Conservation (phyloP, 2,329 filamentous ascomycete species). For the Alternaria infectoria region DNA sequence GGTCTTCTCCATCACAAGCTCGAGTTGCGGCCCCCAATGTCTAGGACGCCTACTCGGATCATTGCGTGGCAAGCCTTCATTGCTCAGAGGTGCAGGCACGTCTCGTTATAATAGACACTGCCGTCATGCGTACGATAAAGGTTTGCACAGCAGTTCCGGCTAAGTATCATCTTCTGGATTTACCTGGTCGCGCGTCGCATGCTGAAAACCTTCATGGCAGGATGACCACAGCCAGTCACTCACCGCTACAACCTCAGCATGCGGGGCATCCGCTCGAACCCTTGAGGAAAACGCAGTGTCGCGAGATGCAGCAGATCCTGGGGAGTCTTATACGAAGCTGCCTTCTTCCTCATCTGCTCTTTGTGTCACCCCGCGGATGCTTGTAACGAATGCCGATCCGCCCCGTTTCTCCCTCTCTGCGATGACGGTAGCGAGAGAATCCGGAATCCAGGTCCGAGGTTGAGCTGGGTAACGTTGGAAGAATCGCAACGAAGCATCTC, state of each 20-base stretch:
- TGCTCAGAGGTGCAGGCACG: slow-evolving; percentile 11
- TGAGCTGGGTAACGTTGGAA: slow-evolving; percentile 36
- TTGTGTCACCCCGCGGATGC: slow-evolving; percentile 25
- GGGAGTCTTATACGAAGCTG: slow-evolving; percentile 19
- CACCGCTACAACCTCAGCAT: slow-evolving; percentile 4
- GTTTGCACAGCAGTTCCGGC: slow-evolving; percentile 4
- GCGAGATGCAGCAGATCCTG: slow-evolving; percentile 6
- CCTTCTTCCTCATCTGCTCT: slow-evolving; percentile 5
- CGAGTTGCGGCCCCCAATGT: slow-evolving; percentile 5
- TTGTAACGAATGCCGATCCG: slow-evolving; percentile 6
- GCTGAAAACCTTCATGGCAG: not conserved
- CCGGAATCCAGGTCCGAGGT: slow-evolving; percentile 43
- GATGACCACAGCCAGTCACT: slow-evolving; percentile 7
- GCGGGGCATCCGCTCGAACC: not conserved
- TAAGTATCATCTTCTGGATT: slow-evolving; percentile 3
- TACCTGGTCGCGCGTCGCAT: slow-evolving; percentile 1
- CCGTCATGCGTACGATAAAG: not conserved
- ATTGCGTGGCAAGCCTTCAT: slow-evolving; percentile 10
- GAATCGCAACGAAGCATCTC: slow-evolving; percentile 22
- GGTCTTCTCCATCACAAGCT: not conserved
- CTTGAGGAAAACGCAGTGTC: slow-evolving; percentile 1
- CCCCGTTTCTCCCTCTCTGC: slow-evolving; percentile 20
- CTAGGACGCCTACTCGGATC: not conserved
- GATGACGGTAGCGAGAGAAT: slow-evolving; percentile 25
- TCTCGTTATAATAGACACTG: not conserved